Evolutionary conservation across 371 early-diverging fungal genomes (phyloP).

Genomic region (Smittium mucronatum): DNA sequence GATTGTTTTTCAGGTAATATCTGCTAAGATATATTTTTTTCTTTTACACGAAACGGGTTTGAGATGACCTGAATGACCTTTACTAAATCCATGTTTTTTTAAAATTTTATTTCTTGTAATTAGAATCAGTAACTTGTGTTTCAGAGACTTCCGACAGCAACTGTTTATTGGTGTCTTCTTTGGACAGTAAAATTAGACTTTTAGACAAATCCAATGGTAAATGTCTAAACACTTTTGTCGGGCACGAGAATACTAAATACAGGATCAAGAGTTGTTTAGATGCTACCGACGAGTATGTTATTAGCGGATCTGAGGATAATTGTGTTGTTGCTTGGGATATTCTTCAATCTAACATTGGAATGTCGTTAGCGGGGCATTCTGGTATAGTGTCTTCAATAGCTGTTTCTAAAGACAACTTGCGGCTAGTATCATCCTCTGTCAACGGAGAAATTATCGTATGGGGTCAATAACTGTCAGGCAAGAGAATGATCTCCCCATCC

Average conservation of each 20-base stretch:
- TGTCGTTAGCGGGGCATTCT: background rate
- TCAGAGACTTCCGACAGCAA: constrained; percentile 42
- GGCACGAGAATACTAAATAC: constrained; percentile 60
- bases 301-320: constrained; percentile 82
- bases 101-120: too few relatives aligned
- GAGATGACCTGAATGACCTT: too few relatives aligned
- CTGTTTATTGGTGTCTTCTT: constrained; percentile 56
- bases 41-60: too few relatives aligned
- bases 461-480: too few relatives aligned
- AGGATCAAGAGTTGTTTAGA: constrained; percentile 45
- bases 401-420: constrained; percentile 1
- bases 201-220: constrained; percentile 76
- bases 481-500: too few relatives aligned
- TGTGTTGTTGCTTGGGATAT: constrained; percentile 69
- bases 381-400: background rate
- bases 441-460: constrained; percentile 2
- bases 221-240: constrained; percentile 61
- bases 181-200: constrained; percentile 62
- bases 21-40: too few relatives aligned
- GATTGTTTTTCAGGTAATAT: too few relatives aligned
- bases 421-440: constrained; percentile 5
- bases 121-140: too few relatives aligned
- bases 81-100: too few relatives aligned
- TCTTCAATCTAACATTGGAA: constrained; percentile 42
- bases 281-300: constrained; percentile 53